Base-by-base conservation (phyloP, 148 eudicot species). In the Tetragonia tetragonoides region DNA sequence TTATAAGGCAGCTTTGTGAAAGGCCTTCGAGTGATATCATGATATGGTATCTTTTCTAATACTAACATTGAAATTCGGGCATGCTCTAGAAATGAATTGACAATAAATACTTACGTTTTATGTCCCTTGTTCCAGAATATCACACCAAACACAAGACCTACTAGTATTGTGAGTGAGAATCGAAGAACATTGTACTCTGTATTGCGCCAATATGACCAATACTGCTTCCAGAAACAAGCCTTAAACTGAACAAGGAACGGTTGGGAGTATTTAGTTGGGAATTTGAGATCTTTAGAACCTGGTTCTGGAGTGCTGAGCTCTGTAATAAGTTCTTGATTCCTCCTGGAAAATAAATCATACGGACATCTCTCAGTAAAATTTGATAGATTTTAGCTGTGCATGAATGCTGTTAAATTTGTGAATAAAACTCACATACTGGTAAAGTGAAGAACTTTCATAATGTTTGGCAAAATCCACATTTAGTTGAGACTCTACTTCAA, bases 121-220 rank as follows among this genome's bases (percentile, higher is more conserved):
- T 56, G 64, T 39, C 93, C 97, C 57, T 80, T 81, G 41, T 86
- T 38, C 91, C 89, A 89, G 74, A 87, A 93, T 23, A 91, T 81
- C 54, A 83, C 34, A 53, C 97, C 97, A n/a, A 91, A 83, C 68
- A 89, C 0, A 42, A 80, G 6, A 41, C 88, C 93, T 54, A 84
- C 74, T 2, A 75, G 12, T 9, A 71, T 75, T 8, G 90, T 82
- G 79, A 86, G 78, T 39, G 85, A 44, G 54, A 88, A 86, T 7
- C 96, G 83, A 68, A 82, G 81, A 64, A 65, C 85, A 62, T 89
- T 93, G 73, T 89, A 91, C 18, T 84, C 77, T 40, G 97, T 87
- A 72, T 88, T 87, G 68, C 88, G 88, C 97, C 97, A 93, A 65
- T 93, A 93, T 63, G 97, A 91, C 87, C 83, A 77, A 56, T 86